phyloP scores from a whole-genome alignment of 2,329 filamentous ascomycete species.

The Nakataea oryzae region DNA sequence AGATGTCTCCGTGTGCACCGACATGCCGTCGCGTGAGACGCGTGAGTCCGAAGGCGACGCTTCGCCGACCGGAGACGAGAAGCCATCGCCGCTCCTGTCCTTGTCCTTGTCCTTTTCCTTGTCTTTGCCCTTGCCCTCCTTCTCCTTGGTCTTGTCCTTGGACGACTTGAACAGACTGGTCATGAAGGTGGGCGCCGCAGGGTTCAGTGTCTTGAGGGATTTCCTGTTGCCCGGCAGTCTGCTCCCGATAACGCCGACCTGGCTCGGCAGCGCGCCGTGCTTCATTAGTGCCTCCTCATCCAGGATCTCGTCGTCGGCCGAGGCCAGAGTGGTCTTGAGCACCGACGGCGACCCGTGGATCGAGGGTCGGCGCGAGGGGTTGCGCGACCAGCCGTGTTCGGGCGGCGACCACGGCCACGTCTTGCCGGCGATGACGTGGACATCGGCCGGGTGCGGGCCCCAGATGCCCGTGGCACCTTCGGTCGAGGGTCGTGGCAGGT shows the following conservation, averaged over 20 bases:
- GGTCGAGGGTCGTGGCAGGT: constrained; percentile 67
- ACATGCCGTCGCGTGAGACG: constrained; percentile 44
- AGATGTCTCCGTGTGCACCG: constrained; percentile 47
- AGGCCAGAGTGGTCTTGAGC: constrained; percentile 49
- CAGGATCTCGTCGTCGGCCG: constrained; percentile 54
- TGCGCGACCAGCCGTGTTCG: constrained; percentile 49
- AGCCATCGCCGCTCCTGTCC: constrained; percentile 17
- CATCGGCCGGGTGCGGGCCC: constrained; percentile 39
- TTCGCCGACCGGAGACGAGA: constrained; percentile 29
- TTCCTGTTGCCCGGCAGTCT: constrained; percentile 43
- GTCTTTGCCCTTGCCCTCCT: constrained; percentile 27
- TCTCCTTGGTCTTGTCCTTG: constrained; percentile 25
- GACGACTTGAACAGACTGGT: constrained; percentile 49
- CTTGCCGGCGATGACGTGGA: constrained; percentile 28
- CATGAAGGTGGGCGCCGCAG: constrained; percentile 81
- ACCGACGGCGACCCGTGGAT: constrained; percentile 64
- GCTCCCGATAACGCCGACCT: constrained; percentile 70
- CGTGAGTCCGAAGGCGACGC: constrained; percentile 39
- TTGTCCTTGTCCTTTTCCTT: constrained; percentile 27
- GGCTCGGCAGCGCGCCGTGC: constrained; percentile 40
- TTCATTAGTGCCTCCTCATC: constrained; percentile 45
- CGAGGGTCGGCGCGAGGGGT: constrained; percentile 71
- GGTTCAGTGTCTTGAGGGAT: constrained; percentile 61
- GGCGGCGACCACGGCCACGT: constrained; percentile 51
- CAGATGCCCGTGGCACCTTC: constrained; percentile 64